These are phyloP conservation scores for Colletotrichum lindemuthianum DNA, from an alignment of 2,329 filamentous ascomycete species.

Conservation along the genomic window DNA sequence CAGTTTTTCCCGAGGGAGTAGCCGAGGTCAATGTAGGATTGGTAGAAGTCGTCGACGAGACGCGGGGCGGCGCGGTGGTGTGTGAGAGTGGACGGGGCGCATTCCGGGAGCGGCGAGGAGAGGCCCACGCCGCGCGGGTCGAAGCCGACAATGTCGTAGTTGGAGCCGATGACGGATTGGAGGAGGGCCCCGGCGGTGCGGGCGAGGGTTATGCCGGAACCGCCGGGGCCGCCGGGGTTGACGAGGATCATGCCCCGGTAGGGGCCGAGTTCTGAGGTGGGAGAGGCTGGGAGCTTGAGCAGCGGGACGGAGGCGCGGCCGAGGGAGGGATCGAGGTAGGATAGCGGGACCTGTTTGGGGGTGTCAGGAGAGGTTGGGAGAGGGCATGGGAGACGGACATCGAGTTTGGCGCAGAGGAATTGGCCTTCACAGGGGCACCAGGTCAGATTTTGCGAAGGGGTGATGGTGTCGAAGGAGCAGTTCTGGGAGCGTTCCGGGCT, in stretches of 20 bases:
- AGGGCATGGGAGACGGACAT: constrained; percentile 14
- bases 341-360: constrained; percentile 48
- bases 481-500: constrained; percentile 39
- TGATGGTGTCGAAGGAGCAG: constrained; percentile 18
- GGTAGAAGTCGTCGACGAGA: constrained; percentile 3
- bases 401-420: constrained; percentile 52
- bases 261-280: constrained; percentile 46
- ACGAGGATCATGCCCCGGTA: constrained; percentile 54
- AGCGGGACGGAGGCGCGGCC: constrained; percentile 49
- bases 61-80: background rate
- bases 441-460: constrained; percentile 36
- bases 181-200: constrained; percentile 41
- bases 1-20: constrained; percentile 11
- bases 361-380: background rate
- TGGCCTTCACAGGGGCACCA: constrained; percentile 47
- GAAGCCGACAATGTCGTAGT: constrained; percentile 55
- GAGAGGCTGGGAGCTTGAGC: constrained; percentile 49
- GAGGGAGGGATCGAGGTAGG: constrained; percentile 45
- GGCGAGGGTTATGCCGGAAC: constrained; percentile 48
- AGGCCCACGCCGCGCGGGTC: constrained; percentile 54
- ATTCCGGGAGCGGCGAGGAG: constrained; percentile 50
- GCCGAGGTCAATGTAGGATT: constrained; percentile 5
- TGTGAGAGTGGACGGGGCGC: constrained; percentile 39
- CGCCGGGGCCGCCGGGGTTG: constrained; percentile 58
- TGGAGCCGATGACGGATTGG: constrained; percentile 30